Conservation (phyloP, 2,329 filamentous ascomycete species). For the Chaetomium olivaceum region DNA sequence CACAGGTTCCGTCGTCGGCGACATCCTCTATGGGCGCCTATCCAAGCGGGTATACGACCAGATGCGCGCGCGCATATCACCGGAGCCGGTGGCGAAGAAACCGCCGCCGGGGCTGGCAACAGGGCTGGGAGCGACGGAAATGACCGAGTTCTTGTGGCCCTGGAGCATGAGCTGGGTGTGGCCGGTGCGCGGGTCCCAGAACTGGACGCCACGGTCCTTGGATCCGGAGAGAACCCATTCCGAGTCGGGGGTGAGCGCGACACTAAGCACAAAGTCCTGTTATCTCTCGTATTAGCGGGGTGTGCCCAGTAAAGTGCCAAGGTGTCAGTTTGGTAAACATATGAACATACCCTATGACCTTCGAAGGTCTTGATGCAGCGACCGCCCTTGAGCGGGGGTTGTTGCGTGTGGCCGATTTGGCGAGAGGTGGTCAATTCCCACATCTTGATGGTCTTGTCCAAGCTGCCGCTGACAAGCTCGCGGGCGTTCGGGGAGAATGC, state of each 20-base stretch:
- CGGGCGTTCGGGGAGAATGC: constrained; percentile 93
- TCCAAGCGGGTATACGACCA: constrained; percentile 74
- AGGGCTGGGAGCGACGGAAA: constrained; percentile 93
- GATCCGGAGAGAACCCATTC: constrained; percentile 96
- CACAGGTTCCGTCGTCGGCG: not conserved
- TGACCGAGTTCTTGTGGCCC: constrained; percentile 98
- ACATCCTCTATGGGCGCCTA: constrained; percentile 22
- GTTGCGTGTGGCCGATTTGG: constrained; percentile 55
- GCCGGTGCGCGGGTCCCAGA: constrained; percentile 95
- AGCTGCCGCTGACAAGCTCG: constrained; percentile 88
- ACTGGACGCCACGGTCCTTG: constrained; percentile 96
- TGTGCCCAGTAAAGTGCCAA: not conserved
- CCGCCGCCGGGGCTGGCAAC: constrained; percentile 85
- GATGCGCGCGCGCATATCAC: constrained; percentile 96
- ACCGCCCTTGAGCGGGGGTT: constrained; percentile 72
- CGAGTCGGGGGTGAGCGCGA: constrained; percentile 90
- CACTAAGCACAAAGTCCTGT: constrained; percentile 93
- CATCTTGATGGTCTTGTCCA: constrained; percentile 99
- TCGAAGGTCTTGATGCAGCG: constrained; percentile 97
- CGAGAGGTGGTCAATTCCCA: constrained; percentile 84
- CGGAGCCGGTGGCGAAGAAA: constrained; percentile 93
- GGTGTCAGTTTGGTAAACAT: not conserved
- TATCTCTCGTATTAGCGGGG: constrained; percentile 27
- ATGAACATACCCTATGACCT: constrained; percentile 75
- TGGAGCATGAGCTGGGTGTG: constrained; percentile 97